These are phyloP conservation scores for Endocladia muricata DNA, from an alignment of 31 red algal species.

Conservation along the genomic window DNA sequence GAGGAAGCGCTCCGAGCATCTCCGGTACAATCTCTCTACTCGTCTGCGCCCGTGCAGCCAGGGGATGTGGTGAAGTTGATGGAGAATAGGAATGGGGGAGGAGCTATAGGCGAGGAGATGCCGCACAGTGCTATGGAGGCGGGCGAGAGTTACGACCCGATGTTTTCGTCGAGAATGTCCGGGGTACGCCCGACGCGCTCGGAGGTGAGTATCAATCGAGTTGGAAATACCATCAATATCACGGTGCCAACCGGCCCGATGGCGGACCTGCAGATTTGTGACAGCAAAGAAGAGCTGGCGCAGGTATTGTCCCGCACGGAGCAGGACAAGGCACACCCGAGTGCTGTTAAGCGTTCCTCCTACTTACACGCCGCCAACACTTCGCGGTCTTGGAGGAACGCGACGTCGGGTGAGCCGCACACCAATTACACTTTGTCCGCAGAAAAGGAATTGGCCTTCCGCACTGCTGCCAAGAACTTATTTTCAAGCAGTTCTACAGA, in stretches of 20 bases:
- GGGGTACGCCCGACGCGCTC: background rate
- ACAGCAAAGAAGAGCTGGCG: background rate
- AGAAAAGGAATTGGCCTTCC: background rate
- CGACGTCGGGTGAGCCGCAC: background rate
- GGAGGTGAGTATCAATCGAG: conserved; percentile 10
- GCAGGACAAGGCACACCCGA: conserved; percentile 20
- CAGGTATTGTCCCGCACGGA: background rate
- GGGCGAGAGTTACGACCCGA: too few species aligned
- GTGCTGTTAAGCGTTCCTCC: background rate
- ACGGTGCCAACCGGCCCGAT: background rate
- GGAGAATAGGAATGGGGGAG: too few species aligned
- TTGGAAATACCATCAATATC: conserved; percentile 28
- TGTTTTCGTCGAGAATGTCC: too few species aligned
- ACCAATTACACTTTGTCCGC: background rate
- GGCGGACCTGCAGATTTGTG: background rate
- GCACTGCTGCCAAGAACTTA: background rate
- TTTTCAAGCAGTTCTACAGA: background rate
- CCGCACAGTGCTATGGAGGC: too few species aligned
- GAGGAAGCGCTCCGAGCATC: background rate
- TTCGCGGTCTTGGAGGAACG: conserved; percentile 11
- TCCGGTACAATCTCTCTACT: too few species aligned
- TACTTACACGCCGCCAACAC: conserved; percentile 12
- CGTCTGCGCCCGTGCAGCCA: too few species aligned
- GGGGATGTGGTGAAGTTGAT: too few species aligned
- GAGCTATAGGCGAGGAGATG: too few species aligned